Conservation (phyloP, 2,329 filamentous ascomycete genomes). For the Sphaerulina musiva region DNA sequence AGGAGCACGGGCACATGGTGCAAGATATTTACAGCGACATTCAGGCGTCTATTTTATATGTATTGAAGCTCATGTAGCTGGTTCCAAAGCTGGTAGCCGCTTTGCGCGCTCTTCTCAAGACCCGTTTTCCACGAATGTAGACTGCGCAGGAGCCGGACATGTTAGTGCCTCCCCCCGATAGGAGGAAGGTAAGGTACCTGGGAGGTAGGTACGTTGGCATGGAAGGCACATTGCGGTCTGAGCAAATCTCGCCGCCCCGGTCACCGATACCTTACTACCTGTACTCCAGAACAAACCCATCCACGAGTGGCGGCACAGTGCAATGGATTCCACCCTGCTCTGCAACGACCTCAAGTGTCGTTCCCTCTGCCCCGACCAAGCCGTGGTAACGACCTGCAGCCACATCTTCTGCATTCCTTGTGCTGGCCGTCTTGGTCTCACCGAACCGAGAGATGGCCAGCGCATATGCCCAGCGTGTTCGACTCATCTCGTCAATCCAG, state of each 20-base stretch:
- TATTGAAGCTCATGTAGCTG: neutral
- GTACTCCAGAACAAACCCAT: neutral
- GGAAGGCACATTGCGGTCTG: neutral
- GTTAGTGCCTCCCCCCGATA: neutral
- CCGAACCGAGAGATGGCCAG: slow-evolving; percentile 45
- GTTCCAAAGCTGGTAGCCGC: neutral
- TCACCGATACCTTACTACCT: too few relatives aligned
- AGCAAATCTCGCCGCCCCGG: neutral
- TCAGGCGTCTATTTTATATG: slow-evolving; percentile 3
- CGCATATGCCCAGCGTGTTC: slow-evolving; percentile 70
- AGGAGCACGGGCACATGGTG: slow-evolving; percentile 1
- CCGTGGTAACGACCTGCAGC: slow-evolving; percentile 85
- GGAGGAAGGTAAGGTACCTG: neutral
- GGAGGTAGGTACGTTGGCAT: neutral
- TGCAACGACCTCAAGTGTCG: slow-evolving; percentile 80
- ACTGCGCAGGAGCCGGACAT: too few relatives aligned
- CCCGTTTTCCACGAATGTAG: too few relatives aligned
- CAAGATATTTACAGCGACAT: slow-evolving; percentile 6
- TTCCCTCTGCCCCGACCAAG: slow-evolving; percentile 59
- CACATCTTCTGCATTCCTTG: slow-evolving; percentile 82
- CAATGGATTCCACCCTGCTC: slow-evolving; percentile 66
- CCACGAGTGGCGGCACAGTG: neutral
- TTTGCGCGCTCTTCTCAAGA: neutral
- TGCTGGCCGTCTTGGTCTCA: slow-evolving; percentile 59
- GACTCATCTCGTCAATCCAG: slow-evolving; percentile 58